These are phyloP conservation scores for Alternaria dauci DNA, from an alignment of 2,329 filamentous ascomycete genomes.

Conservation along the genomic window DNA sequence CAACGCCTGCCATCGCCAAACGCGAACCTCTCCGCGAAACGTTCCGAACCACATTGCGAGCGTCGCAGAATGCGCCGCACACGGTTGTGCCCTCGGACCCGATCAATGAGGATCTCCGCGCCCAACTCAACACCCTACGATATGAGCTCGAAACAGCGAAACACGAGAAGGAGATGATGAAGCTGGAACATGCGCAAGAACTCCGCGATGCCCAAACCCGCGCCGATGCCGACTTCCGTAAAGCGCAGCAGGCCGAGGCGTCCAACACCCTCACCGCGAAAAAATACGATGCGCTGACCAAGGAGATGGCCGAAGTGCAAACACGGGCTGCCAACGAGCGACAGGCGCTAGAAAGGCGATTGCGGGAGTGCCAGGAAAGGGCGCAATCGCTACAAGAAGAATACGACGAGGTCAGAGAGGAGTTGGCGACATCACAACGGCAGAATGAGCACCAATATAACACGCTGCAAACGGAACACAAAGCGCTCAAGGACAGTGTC, in stretches of 20 bases:
- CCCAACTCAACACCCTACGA: constrained; percentile 84
- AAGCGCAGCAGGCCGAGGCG: constrained; percentile 66
- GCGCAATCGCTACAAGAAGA: constrained; percentile 80
- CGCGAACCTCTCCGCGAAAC: constrained; percentile 55
- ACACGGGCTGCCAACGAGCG: constrained; percentile 65
- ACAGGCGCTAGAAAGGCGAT: constrained; percentile 62
- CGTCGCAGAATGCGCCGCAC: constrained; percentile 52
- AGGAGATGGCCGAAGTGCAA: constrained; percentile 64
- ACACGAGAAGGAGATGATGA: constrained; percentile 83
- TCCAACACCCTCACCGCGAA: constrained; percentile 59
- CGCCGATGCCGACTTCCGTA: constrained; percentile 85
- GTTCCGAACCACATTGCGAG: constrained; percentile 51
- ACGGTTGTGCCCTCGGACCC: constrained; percentile 52
- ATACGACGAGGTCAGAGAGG: constrained; percentile 80
- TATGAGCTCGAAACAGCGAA: constrained; percentile 89
- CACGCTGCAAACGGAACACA: constrained; percentile 69
- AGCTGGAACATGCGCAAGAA: constrained; percentile 82
- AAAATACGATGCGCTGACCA: constrained; percentile 63
- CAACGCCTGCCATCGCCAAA: constrained; percentile 38
- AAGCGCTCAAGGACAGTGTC: constrained; percentile 64
- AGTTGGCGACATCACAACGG: constrained; percentile 72
- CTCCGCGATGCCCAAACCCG: constrained; percentile 79
- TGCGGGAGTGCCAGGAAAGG: constrained; percentile 70
- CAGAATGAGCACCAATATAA: constrained; percentile 67
- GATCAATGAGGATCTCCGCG: constrained; percentile 80